Percentiles rank a stretch among this genome's conserved stretches.
These are phyloP conservation scores for Rosa persica DNA, from an alignment of 306 rosid species.

Conservation along the genomic window DNA sequence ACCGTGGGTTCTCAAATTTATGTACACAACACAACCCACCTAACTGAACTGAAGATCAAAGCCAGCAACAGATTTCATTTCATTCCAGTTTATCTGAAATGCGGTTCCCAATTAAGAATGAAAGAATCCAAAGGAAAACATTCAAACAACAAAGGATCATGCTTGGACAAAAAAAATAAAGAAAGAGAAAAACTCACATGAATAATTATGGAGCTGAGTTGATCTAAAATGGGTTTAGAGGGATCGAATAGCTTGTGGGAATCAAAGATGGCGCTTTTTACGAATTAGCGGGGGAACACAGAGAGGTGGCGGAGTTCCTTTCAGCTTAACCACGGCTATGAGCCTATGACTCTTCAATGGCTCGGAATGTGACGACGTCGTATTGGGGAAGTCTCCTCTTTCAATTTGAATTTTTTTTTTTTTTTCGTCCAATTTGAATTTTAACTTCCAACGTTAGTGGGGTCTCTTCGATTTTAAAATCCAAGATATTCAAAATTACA, in stretches of 20 bases:
- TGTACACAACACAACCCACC: neutral
- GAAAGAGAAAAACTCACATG: conserved; percentile 18
- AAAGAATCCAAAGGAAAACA: neutral
- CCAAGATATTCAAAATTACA: no score
- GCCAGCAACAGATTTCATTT: neutral
- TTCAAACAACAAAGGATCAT: neutral
- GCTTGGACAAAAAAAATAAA: neutral
- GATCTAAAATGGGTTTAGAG: neutral
- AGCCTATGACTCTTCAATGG: neutral
- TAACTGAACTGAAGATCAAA: neutral
- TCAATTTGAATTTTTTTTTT: no score
- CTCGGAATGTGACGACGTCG: neutral
- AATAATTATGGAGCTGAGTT: neutral
- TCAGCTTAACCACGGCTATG: neutral
- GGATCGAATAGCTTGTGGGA: neutral
- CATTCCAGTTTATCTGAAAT: neutral
- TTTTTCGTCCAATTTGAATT: no score
- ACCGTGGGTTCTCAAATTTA: neutral
- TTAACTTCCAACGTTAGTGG: no score
- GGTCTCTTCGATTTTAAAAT: no score
- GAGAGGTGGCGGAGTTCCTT: neutral
- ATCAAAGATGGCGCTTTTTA: neutral
- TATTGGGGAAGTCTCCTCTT: neutral
- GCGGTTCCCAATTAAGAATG: neutral
- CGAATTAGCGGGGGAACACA: conserved; percentile 14